Conservation (phyloP, 192 early-diverging fungal genomes). For the Fimicolochytrium jonesii region DNA sequence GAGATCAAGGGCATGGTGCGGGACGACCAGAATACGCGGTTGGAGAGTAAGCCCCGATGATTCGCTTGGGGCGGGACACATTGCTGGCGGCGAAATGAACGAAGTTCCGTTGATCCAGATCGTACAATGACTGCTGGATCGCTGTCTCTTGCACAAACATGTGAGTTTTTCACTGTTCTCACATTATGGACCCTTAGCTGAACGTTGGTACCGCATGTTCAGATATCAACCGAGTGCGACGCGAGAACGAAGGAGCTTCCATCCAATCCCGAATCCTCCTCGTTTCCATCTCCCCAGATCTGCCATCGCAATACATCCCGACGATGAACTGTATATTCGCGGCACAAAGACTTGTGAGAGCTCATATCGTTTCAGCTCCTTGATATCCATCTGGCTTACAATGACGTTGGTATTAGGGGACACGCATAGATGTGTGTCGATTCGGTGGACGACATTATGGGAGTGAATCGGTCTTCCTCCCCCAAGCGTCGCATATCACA, state of each 20-base stretch:
- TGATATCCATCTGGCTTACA: not conserved
- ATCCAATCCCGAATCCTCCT: constrained; percentile 75
- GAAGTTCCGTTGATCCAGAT: not conserved
- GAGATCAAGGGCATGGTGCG: constrained; percentile 23
- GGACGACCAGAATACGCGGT: not conserved
- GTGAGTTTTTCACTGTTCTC: constrained; percentile 1
- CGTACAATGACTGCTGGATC: constrained; percentile 26
- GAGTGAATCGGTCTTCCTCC: constrained; percentile 79
- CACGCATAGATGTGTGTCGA: constrained; percentile 89
- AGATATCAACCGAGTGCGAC: constrained; percentile 69
- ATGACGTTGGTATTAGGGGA: constrained; percentile 46
- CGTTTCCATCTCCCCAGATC: constrained; percentile 82
- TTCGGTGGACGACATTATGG: constrained; percentile 45
- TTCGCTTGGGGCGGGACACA: no score
- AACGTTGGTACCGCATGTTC: not conserved
- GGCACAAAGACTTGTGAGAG: constrained; percentile 76
- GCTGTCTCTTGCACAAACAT: constrained; percentile 28
- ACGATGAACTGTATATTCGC: constrained; percentile 99
- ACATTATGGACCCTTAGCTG: not conserved
- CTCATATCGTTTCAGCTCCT: not conserved
- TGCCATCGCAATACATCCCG: constrained; percentile 85
- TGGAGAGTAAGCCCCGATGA: not conserved
- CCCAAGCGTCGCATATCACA: constrained; percentile 89
- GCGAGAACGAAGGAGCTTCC: constrained; percentile 47
- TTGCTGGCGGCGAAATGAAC: no score